phyloP scores from a whole-genome alignment of 306 rosid species.

The Casuarina cunninghamiana region DNA sequence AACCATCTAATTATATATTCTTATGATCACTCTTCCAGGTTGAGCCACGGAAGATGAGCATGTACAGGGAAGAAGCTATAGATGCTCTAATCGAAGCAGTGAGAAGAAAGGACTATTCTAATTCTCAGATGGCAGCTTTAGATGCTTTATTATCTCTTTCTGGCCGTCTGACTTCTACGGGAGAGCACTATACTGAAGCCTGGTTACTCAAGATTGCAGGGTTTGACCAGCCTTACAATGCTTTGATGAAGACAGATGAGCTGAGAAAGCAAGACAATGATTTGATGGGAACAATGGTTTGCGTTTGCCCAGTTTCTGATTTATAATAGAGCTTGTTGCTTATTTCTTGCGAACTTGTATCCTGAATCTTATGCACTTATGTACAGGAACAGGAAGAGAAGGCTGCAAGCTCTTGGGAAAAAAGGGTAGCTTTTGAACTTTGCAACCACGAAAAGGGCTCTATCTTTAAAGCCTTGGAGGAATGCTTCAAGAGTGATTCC shows the following conservation, averaged over 20 bases:
- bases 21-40: slow-evolving; percentile 46
- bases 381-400: slow-evolving; percentile 78
- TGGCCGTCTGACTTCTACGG: slow-evolving; percentile 68
- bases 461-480: slow-evolving; percentile 81
- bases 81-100: slow-evolving; percentile 79
- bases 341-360: slow-evolving; percentile 13
- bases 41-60: slow-evolving; percentile 93
- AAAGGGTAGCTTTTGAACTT: slow-evolving; percentile 70
- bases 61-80: slow-evolving; percentile 87
- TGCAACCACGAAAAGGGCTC: slow-evolving; percentile 88
- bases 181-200: slow-evolving; percentile 71
- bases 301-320: slow-evolving; percentile 21
- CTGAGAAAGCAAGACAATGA: slow-evolving; percentile 44
- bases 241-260: slow-evolving; percentile 63
- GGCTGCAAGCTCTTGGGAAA: slow-evolving; percentile 71
- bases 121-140: slow-evolving; percentile 63
- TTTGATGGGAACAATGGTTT: slow-evolving; percentile 64
- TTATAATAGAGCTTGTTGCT: slow-evolving; percentile 27
- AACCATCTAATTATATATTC: slow-evolving; percentile 15
- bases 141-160: slow-evolving; percentile 71
- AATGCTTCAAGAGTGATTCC: slow-evolving; percentile 74
- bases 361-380: slow-evolving; percentile 21
- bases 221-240: slow-evolving; percentile 72
- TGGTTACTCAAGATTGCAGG: slow-evolving; percentile 90
- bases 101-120: slow-evolving; percentile 62